phyloP scores from a whole-genome alignment of 345 rosid species.

The Trapa incisa region DNA sequence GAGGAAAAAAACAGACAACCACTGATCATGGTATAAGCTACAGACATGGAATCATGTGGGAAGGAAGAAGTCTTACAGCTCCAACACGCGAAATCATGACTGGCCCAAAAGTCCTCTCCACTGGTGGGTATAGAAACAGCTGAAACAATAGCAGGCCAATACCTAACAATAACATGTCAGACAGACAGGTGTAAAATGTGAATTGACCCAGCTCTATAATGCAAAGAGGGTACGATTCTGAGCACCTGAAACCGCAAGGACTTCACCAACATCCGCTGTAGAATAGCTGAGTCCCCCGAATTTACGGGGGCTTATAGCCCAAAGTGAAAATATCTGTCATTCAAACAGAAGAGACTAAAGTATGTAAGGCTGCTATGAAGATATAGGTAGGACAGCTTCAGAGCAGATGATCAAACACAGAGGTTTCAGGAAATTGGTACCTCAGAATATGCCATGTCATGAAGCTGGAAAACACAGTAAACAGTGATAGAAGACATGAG shows the following conservation, averaged over 20 bases:
- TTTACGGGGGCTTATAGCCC: conserved; percentile 42
- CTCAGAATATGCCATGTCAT: conserved; percentile 47
- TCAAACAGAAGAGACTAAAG: background rate
- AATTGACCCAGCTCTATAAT: background rate
- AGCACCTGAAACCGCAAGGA: conserved; percentile 42
- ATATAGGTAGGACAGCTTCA: background rate
- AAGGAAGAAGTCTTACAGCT: conserved; percentile 21
- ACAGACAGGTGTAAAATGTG: background rate
- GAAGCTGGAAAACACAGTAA: conserved; percentile 40
- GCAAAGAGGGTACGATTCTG: background rate
- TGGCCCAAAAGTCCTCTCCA: conserved; percentile 34
- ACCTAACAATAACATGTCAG: conserved; percentile 13
- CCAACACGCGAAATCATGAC: conserved; percentile 29
- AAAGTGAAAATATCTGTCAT: conserved; percentile 36
- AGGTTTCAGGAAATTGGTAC: conserved; percentile 6
- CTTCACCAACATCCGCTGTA: conserved; percentile 40
- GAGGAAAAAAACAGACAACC: background rate
- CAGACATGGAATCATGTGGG: background rate
- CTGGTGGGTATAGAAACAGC: conserved; percentile 28
- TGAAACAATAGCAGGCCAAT: conserved; percentile 40
- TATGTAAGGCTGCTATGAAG: background rate
- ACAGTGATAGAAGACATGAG: conserved; percentile 30
- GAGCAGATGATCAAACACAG: background rate
- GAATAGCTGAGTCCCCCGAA: conserved; percentile 34
- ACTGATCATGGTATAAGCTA: too few relatives aligned